A percentile compares a stretch with the other conserved stretches of the same genome.
Conservation (phyloP, 805 yeast genomes). For the Naumovozyma castellii region DNA sequence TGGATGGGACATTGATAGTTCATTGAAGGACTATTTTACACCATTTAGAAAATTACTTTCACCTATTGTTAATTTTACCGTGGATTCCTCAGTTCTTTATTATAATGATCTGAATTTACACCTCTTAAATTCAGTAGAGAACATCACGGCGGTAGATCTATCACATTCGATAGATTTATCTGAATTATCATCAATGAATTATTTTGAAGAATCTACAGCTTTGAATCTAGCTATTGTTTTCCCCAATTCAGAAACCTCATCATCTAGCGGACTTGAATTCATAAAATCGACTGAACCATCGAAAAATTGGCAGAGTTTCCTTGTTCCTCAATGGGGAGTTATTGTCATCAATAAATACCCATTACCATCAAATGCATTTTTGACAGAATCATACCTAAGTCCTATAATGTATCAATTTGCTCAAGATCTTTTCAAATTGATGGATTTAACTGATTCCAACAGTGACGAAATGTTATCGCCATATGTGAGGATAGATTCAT, state of each 20-base stretch:
- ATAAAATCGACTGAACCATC: conserved; percentile 7
- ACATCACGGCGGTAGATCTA: conserved; percentile 33
- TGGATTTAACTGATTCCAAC: conserved; percentile 61
- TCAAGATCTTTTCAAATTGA: conserved; percentile 59
- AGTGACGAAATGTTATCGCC: conserved; percentile 38
- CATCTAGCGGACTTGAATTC: conserved; percentile 35
- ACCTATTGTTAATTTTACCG: conserved; percentile 56
- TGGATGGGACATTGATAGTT: conserved; percentile 61
- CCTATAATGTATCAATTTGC: conserved; percentile 62
- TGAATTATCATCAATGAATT: conserved; percentile 48
- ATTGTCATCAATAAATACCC: conserved; percentile 36
- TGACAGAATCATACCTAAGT: conserved; percentile 39
- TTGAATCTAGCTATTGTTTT: conserved; percentile 54
- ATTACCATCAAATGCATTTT: conserved; percentile 18
- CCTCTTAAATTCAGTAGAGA: conserved; percentile 32
- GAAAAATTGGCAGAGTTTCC: conserved; percentile 33
- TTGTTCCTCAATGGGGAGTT: conserved; percentile 84
- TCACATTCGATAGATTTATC: conserved; percentile 76
- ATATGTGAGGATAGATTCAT: conserved; percentile 51
- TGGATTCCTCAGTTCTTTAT: conserved; percentile 72
- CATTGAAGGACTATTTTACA: conserved; percentile 40
- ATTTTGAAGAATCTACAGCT: conserved; percentile 52
- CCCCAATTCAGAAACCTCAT: conserved; percentile 18
- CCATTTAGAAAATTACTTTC: conserved; percentile 47
- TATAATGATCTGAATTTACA: conserved; percentile 34